Percentiles rank a stretch among this genome's conserved stretches.
phyloP scores from a whole-genome alignment of 495 filamentous ascomycete genomes.

The Cudoniella acicularis region DNA sequence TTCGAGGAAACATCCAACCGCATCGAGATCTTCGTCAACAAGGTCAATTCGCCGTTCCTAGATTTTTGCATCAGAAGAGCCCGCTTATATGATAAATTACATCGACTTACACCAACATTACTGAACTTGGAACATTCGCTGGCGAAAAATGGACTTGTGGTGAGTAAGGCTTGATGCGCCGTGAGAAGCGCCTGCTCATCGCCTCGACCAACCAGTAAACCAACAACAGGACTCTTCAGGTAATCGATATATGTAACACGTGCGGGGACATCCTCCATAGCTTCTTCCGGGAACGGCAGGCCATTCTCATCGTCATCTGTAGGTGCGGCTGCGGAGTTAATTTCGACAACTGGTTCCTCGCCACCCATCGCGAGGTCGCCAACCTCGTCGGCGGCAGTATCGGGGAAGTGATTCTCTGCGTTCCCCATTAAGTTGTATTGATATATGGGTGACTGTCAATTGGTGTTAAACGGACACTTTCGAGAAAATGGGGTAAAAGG shows the following conservation, averaged over 20 bases:
- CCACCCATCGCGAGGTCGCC: conserved; percentile 51
- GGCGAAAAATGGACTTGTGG: conserved; percentile 70
- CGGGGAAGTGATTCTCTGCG: conserved; percentile 32
- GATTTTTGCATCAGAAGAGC: background rate
- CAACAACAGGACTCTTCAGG: conserved; percentile 76
- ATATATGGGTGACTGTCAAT: background rate
- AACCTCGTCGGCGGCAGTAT: conserved; percentile 32
- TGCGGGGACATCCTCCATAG: conserved; percentile 34
- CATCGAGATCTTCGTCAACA: conserved; percentile 66
- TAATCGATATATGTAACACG: conserved; percentile 50
- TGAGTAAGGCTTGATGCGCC: conserved; percentile 76
- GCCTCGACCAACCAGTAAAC: conserved; percentile 65
- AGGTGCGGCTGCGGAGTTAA: conserved; percentile 6
- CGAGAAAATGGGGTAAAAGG: background rate
- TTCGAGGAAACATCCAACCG: conserved; percentile 83
- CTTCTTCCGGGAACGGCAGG: conserved; percentile 40
- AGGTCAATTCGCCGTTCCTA: conserved; percentile 66
- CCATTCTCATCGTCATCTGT: conserved; percentile 17
- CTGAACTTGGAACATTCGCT: conserved; percentile 55
- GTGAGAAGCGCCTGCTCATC: conserved; percentile 58
- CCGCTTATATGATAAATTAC: background rate
- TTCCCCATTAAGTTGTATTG: conserved; percentile 21
- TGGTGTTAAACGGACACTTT: background rate
- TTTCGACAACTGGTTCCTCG: conserved; percentile 30
- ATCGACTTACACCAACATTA: conserved; percentile 30